A percentile compares a stretch with the other conserved stretches of the same genome.
Evolutionary conservation across 495 filamentous ascomycete species (phyloP).

Genomic region (Podospora didyma): DNA sequence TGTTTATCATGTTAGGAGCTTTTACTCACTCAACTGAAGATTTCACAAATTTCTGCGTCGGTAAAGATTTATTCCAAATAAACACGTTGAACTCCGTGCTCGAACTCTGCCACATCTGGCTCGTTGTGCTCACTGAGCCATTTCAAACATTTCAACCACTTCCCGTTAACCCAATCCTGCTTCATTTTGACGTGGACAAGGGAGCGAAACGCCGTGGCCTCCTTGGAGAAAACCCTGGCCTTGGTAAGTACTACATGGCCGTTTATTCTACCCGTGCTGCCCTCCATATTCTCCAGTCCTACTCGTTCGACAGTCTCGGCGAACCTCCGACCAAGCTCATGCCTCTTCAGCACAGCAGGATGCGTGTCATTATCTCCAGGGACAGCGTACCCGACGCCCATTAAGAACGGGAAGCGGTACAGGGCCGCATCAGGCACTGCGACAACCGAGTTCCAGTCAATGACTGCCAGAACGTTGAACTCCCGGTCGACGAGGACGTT

Average conservation of each 20-base stretch:
- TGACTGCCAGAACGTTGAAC: constrained; percentile 1
- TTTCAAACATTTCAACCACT: background rate
- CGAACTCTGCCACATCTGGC: background rate
- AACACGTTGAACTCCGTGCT: no score
- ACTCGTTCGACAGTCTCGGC: background rate
- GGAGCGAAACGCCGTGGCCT: background rate
- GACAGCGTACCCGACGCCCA: background rate
- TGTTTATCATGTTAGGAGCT: no score
- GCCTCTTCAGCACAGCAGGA: background rate
- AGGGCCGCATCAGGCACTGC: background rate
- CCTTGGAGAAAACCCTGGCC: background rate
- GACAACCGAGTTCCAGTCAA: background rate
- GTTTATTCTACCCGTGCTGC: background rate
- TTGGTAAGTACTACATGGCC: background rate
- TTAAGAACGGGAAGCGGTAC: background rate
- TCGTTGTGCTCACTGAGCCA: background rate
- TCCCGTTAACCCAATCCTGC: constrained; percentile 1
- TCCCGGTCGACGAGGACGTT: constrained; percentile 1
- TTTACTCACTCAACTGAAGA: no score
- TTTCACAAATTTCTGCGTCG: no score
- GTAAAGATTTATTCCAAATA: no score
- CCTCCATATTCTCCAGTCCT: background rate
- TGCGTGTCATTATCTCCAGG: background rate
- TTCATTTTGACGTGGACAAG: background rate
- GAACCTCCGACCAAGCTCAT: background rate